Conservation (phyloP, 2,329 filamentous ascomycete genomes). For the Xenosphaeropsis pyriputrescens region DNA sequence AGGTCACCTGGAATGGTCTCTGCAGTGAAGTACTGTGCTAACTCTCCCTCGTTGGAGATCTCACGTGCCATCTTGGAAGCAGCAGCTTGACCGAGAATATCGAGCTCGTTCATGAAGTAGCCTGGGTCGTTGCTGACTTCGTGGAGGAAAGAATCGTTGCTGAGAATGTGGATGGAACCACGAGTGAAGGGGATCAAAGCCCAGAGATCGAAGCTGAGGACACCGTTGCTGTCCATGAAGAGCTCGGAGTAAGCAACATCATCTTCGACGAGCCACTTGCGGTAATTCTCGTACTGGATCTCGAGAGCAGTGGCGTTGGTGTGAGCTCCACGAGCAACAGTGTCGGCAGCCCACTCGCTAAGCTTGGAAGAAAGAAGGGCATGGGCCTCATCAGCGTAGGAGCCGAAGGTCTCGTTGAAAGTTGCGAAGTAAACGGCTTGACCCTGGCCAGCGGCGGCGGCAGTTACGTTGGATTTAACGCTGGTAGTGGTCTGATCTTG, state of each 20-base stretch:
- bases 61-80: constrained; percentile 13
- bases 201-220: constrained; percentile 15
- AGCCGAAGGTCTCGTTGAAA: constrained; percentile 14
- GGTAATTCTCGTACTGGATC: constrained; percentile 15
- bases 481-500: constrained; percentile 17
- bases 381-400: constrained; percentile 6
- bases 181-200: constrained; percentile 17
- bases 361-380: constrained; percentile 13
- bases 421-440: constrained; percentile 15
- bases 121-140: constrained; percentile 12
- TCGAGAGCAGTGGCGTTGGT: constrained; percentile 7
- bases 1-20: constrained; percentile 1
- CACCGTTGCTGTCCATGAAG: constrained; percentile 13
- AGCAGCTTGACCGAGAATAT: constrained; percentile 15
- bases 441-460: constrained; percentile 10
- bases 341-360: constrained; percentile 13
- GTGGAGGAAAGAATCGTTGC: constrained; percentile 13
- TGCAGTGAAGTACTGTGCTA: neutral
- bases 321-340: constrained; percentile 13
- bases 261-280: constrained; percentile 13
- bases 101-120: constrained; percentile 15
- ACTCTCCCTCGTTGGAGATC: constrained; percentile 6
- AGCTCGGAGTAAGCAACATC: constrained; percentile 15
- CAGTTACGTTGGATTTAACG: constrained; percentile 5
- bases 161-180: constrained; percentile 11